These are phyloP conservation scores for Cercospora canescens DNA, from an alignment of 2,329 filamentous ascomycete species.

Conservation along the genomic window DNA sequence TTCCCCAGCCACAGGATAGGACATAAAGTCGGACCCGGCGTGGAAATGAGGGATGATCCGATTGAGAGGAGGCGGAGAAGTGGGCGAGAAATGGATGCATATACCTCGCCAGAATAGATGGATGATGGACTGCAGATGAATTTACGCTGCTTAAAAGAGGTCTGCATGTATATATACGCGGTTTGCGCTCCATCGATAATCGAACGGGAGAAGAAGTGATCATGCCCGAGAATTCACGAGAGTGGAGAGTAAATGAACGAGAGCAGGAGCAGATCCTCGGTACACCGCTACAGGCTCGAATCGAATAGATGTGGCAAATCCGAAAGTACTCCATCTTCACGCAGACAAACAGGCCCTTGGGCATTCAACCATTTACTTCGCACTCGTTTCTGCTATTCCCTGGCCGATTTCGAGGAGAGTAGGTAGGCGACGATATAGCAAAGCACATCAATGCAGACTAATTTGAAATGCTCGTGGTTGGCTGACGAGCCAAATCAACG, in stretches of 20 bases:
- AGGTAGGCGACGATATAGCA: too few relatives aligned
- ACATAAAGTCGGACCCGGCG: constrained; percentile 74
- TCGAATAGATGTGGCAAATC: background rate
- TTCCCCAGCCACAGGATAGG: constrained; percentile 61
- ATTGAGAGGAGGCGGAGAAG: constrained; percentile 54
- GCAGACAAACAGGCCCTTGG: too few relatives aligned
- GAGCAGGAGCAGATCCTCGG: background rate
- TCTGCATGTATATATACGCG: background rate
- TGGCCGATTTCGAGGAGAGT: too few relatives aligned
- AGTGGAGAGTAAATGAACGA: background rate
- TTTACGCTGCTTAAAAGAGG: background rate
- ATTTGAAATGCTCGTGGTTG: too few relatives aligned
- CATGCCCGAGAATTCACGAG: background rate
- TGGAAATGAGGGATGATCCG: constrained; percentile 73
- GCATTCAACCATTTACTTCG: too few relatives aligned
- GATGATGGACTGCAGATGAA: background rate
- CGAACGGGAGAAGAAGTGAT: too few relatives aligned
- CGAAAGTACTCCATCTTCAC: too few relatives aligned
- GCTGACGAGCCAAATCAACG: too few relatives aligned
- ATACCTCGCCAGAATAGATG: constrained; percentile 66
- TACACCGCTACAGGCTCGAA: background rate
- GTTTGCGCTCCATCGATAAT: background rate
- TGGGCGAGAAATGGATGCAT: constrained; percentile 61
- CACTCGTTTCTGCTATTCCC: too few relatives aligned
- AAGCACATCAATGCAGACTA: too few relatives aligned